Conservation (phyloP, 768 basidiomycete genomes). For the Russula sp. region DNA sequence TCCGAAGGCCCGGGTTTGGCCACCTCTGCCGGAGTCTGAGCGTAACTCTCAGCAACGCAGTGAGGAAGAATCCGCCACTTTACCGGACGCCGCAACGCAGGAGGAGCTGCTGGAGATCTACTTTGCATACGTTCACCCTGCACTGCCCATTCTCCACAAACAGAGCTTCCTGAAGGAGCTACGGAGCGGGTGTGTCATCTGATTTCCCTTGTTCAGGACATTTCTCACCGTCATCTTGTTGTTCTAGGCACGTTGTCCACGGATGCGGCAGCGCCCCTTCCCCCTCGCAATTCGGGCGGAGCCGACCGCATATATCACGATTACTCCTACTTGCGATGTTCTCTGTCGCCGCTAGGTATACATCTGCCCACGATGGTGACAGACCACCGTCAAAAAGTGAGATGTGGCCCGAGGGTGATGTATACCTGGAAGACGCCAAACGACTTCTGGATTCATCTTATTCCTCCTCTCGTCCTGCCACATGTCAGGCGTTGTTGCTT, state of each 20-base stretch:
- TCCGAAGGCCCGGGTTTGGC: slow-evolving; percentile 88
- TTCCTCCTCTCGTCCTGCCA: slow-evolving; percentile 64
- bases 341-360: slow-evolving; percentile 73
- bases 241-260: slow-evolving; percentile 23
- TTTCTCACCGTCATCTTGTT: background rate
- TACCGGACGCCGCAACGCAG: slow-evolving; percentile 58
- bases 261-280: slow-evolving; percentile 27
- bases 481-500: slow-evolving; percentile 73
- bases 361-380: slow-evolving; percentile 29
- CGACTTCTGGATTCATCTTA: slow-evolving; percentile 59
- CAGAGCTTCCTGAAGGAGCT: slow-evolving; percentile 58
- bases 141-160: slow-evolving; percentile 74
- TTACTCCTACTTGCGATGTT: slow-evolving; percentile 81
- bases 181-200: slow-evolving; percentile 33
- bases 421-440: slow-evolving; percentile 64
- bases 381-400: slow-evolving; percentile 39
- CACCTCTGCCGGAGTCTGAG: slow-evolving; percentile 40
- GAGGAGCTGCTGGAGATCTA: slow-evolving; percentile 69
- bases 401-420: slow-evolving; percentile 84
- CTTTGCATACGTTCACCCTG: slow-evolving; percentile 75
- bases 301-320: slow-evolving; percentile 46
- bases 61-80: slow-evolving; percentile 35
- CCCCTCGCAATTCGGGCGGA: slow-evolving; percentile 37
- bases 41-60: slow-evolving; percentile 29
- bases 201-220: background rate